These are phyloP conservation scores for Eucalyptus pumila DNA, from an alignment of 345 rosid species.

Conservation along the genomic window DNA sequence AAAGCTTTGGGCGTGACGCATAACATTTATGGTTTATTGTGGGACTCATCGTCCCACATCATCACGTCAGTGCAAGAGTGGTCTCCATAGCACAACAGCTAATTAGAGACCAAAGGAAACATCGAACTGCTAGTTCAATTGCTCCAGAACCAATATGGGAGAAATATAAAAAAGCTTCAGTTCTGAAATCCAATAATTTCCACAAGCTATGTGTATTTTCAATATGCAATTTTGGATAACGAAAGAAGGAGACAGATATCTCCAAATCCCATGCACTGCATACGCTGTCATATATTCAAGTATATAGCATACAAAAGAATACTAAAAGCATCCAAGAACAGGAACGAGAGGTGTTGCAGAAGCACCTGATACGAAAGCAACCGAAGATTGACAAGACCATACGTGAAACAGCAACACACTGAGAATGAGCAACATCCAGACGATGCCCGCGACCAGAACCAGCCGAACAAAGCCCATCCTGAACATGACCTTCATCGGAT, in stretches of 20 bases:
- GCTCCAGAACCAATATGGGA: background rate
- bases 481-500: conserved; percentile 40
- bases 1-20: background rate
- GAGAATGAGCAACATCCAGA: conserved; percentile 86
- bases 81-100: background rate
- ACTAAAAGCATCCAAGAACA: background rate
- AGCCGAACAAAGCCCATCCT: conserved; percentile 69
- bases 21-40: background rate
- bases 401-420: conserved; percentile 54
- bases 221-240: background rate
- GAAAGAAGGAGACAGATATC: background rate
- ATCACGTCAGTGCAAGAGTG: background rate
- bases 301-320: background rate
- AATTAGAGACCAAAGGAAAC: background rate
- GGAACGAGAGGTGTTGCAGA: background rate
- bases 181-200: background rate
- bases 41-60: background rate
- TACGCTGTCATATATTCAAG: background rate
- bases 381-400: conserved; percentile 84
- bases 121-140: background rate
- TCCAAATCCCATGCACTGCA: background rate
- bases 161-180: background rate
- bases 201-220: background rate
- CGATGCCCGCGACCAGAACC: conserved; percentile 69
- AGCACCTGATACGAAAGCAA: conserved; percentile 70